A percentile compares a stretch with the other conserved stretches of the same genome.
These are phyloP conservation scores for Aspergillus vadensis DNA, from an alignment of 2,329 filamentous ascomycete species.

Conservation along the genomic window DNA sequence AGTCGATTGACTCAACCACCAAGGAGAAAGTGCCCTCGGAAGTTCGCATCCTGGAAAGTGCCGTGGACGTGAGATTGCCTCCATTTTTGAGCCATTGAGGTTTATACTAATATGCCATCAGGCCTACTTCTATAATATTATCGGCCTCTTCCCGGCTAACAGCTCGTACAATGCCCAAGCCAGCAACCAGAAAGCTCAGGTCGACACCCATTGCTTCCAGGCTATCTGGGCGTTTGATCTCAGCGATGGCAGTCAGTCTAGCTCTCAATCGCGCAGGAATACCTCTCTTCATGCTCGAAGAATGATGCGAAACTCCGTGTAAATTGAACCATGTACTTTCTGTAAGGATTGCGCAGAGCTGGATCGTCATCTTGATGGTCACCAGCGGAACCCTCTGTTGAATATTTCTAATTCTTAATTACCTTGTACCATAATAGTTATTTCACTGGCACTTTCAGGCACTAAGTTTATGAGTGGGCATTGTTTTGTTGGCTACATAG, in stretches of 20 bases:
- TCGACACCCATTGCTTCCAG: conserved; percentile 6
- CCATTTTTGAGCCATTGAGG: background rate
- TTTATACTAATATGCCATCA: background rate
- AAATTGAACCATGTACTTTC: no score
- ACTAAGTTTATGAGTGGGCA: no score
- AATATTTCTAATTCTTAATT: no score
- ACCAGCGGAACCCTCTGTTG: no score
- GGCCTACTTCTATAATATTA: conserved; percentile 7
- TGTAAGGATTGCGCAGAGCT: no score
- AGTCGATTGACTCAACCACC: background rate
- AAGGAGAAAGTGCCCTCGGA: background rate
- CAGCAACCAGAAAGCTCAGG: conserved; percentile 6
- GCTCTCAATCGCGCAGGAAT: no score
- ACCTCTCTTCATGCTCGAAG: no score
- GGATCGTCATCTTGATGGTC: no score
- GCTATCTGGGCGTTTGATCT: conserved; percentile 7
- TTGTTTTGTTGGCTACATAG: no score
- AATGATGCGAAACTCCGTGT: no score
- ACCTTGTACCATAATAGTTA: no score
- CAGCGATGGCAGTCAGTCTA: background rate
- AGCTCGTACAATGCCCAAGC: conserved; percentile 9
- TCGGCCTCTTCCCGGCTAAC: conserved; percentile 5
- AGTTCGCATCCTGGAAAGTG: conserved; percentile 2
- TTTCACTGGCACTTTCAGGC: no score
- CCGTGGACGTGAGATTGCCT: background rate